phyloP scores from a whole-genome alignment of 1,284 basidiomycete species.

The Entoloma clypeatum region DNA sequence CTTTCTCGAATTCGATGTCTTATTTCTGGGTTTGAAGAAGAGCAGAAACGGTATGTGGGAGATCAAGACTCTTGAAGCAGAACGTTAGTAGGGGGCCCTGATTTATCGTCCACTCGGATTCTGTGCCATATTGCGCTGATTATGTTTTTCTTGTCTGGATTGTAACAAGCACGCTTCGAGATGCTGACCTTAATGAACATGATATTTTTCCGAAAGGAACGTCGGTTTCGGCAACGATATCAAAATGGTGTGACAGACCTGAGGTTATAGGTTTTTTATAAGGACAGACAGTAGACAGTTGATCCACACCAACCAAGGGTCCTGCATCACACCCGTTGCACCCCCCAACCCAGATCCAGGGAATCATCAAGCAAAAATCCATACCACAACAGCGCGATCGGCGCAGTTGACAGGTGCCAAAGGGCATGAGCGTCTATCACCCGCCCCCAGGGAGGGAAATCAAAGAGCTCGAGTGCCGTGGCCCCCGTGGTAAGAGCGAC shows the following conservation, averaged over 20 bases:
- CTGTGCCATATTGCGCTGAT: neutral
- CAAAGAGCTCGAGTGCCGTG: slow-evolving; percentile 84
- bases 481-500: slow-evolving; percentile 73
- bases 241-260: neutral
- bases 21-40: slow-evolving; percentile 38
- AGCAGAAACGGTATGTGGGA: slow-evolving; percentile 42
- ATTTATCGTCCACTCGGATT: too few relatives aligned
- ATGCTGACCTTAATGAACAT: neutral
- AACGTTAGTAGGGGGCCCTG: neutral
- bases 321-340: slow-evolving; percentile 22
- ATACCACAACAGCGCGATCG: slow-evolving; percentile 83
- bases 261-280: neutral
- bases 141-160: neutral
- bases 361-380: slow-evolving; percentile 72
- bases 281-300: neutral
- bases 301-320: neutral
- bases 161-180: neutral
- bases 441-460: slow-evolving; percentile 81
- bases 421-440: slow-evolving; percentile 91
- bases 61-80: slow-evolving; percentile 32
- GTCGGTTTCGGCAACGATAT: too few relatives aligned
- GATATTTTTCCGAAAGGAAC: too few relatives aligned
- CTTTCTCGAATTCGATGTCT: slow-evolving; percentile 36
- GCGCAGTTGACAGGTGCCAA: slow-evolving; percentile 90
- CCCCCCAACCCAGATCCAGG: slow-evolving; percentile 51